These are phyloP conservation scores for Vitis hybrid DNA, from an alignment of 177 flowering plant species.

Conservation along the genomic window DNA sequence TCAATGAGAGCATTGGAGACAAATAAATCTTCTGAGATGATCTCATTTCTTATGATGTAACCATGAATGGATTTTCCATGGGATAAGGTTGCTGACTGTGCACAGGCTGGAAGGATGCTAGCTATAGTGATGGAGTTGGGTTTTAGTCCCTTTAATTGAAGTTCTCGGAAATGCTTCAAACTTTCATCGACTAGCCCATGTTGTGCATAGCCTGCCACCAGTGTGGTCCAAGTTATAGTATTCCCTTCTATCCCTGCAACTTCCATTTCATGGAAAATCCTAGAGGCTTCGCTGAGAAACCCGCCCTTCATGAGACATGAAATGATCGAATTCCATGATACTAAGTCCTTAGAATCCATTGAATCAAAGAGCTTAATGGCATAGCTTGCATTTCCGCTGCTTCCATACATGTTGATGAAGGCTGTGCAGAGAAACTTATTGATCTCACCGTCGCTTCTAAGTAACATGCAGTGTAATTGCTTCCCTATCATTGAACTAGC, in stretches of 20 bases:
- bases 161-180: slow-evolving; percentile 20
- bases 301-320: slow-evolving; percentile 27
- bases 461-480: slow-evolving; percentile 25
- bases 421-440: slow-evolving; percentile 23
- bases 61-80: slow-evolving; percentile 32
- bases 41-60: slow-evolving; percentile 19
- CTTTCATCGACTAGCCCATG: slow-evolving; percentile 28
- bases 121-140: slow-evolving; percentile 32
- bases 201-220: slow-evolving; percentile 28
- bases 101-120: slow-evolving; percentile 33
- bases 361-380: slow-evolving; percentile 26
- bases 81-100: slow-evolving; percentile 20
- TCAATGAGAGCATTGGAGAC: slow-evolving; percentile 28
- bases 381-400: slow-evolving; percentile 21
- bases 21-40: slow-evolving; percentile 18
- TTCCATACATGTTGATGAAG: slow-evolving; percentile 31
- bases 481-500: slow-evolving; percentile 20
- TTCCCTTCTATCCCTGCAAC: slow-evolving; percentile 20
- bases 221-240: slow-evolving; percentile 33
- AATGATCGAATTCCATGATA: slow-evolving; percentile 31
- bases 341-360: slow-evolving; percentile 21
- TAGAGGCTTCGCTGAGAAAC: slow-evolving; percentile 22
- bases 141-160: slow-evolving; percentile 20
- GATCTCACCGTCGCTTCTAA: slow-evolving; percentile 18
- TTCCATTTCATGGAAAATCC: slow-evolving; percentile 27